phyloP scores from a whole-genome alignment of 108 stramenopile genomes.

The Phaeodactylum tricornutum region DNA sequence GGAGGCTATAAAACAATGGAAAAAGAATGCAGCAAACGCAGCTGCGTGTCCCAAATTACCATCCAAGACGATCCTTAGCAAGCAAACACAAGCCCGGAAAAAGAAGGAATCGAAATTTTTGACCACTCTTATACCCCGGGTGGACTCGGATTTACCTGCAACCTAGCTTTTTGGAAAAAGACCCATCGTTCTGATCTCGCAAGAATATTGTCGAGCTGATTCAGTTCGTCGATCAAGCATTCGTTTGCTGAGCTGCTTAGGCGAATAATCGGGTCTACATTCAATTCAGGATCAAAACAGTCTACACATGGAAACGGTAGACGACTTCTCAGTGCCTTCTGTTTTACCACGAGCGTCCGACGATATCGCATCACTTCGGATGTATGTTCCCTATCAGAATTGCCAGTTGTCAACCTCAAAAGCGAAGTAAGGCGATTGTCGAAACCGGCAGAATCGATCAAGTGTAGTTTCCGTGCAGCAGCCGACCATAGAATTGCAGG shows the following conservation, averaged over 20 bases:
- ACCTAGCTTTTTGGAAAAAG: too few relatives aligned
- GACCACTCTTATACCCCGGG: too few relatives aligned
- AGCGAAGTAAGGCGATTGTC: not conserved
- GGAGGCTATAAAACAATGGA: conserved; percentile 42
- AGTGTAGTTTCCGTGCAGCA: not conserved
- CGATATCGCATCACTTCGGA: too few relatives aligned
- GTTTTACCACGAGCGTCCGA: too few relatives aligned
- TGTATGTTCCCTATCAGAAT: too few relatives aligned
- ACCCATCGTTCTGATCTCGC: too few relatives aligned
- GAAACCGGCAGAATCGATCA: not conserved
- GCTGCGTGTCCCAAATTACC: conserved; percentile 35
- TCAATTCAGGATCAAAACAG: not conserved
- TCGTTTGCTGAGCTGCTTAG: too few relatives aligned
- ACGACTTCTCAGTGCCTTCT: not conserved
- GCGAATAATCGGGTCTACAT: conserved; percentile 1
- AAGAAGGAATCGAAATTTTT: too few relatives aligned
- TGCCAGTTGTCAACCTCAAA: not conserved
- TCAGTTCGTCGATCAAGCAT: too few relatives aligned
- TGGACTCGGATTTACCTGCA: too few relatives aligned
- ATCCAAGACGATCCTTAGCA: conserved; percentile 35
- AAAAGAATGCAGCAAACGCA: conserved; percentile 45
- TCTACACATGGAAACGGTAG: not conserved
- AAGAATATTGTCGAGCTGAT: too few relatives aligned
- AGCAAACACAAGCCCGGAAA: conserved; percentile 13
- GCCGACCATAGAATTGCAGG: not conserved